Conservation (phyloP, 306 rosid species). For the Inga leiocalycina region DNA sequence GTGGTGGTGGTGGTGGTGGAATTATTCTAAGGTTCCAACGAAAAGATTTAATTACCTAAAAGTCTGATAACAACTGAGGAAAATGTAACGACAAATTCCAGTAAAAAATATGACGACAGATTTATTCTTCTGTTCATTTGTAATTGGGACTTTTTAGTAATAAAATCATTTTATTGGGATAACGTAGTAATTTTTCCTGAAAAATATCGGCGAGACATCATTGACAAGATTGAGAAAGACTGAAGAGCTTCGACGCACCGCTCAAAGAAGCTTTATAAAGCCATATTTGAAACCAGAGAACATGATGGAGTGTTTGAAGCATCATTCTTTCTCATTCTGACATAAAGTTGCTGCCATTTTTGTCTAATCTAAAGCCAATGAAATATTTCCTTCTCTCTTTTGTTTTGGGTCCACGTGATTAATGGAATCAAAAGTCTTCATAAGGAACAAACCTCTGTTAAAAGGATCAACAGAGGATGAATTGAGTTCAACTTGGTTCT, state of each 20-base stretch:
- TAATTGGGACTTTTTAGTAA: no score
- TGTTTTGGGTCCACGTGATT: neutral
- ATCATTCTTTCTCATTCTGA: neutral
- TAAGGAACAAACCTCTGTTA: neutral
- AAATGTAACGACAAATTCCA: no score
- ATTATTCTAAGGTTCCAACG: no score
- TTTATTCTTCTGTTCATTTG: no score
- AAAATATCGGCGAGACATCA: neutral
- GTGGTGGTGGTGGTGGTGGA: no score
- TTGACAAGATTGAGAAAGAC: neutral
- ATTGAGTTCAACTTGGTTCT: neutral
- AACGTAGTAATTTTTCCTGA: no score
- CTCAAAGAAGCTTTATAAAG: neutral
- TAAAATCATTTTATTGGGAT: no score
- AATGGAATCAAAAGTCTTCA: neutral
- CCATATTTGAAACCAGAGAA: neutral
- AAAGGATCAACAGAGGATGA: neutral
- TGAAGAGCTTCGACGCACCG: neutral
- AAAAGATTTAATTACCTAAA: no score
- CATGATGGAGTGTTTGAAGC: neutral
- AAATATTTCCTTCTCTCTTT: neutral
- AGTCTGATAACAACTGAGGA: no score
- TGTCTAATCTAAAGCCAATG: neutral
- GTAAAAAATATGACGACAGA: no score
- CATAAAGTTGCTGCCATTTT: neutral